phyloP scores from a whole-genome alignment of 257 asterid genomes.

The Fraxinus cuspidata region DNA sequence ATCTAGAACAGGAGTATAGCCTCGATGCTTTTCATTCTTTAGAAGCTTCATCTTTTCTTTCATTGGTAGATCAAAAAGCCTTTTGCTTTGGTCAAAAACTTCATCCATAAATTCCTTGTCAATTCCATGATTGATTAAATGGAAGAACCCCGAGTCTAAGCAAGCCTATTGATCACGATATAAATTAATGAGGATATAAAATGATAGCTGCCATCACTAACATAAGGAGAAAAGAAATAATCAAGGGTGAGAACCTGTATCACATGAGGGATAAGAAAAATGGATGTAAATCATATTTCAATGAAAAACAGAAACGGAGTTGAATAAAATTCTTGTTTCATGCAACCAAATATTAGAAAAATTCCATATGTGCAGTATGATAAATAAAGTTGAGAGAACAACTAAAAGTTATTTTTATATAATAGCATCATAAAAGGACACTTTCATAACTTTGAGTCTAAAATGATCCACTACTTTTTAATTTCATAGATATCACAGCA shows the following conservation, averaged over 20 bases:
- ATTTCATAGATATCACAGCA: neutral
- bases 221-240: neutral
- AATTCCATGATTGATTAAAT: slow-evolving; percentile 84
- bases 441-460: neutral
- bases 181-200: slow-evolving; percentile 15
- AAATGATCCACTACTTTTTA: neutral
- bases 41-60: slow-evolving; percentile 83
- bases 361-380: neutral
- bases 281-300: neutral
- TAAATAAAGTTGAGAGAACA: neutral
- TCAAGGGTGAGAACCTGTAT: neutral
- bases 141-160: slow-evolving; percentile 87
- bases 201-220: slow-evolving; percentile 1
- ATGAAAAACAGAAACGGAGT: neutral
- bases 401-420: neutral
- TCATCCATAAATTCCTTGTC: slow-evolving; percentile 68
- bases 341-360: neutral
- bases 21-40: slow-evolving; percentile 71
- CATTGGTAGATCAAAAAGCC: slow-evolving; percentile 60
- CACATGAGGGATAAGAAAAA: neutral
- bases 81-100: slow-evolving; percentile 76
- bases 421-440: too few relatives aligned
- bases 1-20: slow-evolving; percentile 87
- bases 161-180: slow-evolving; percentile 56
- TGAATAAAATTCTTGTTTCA: neutral